Evolutionary conservation across 176 grass and related monocot species (phyloP), one percentile per base, ranked within the genome.

Genomic region (Eragrostis nindensis): DNA sequence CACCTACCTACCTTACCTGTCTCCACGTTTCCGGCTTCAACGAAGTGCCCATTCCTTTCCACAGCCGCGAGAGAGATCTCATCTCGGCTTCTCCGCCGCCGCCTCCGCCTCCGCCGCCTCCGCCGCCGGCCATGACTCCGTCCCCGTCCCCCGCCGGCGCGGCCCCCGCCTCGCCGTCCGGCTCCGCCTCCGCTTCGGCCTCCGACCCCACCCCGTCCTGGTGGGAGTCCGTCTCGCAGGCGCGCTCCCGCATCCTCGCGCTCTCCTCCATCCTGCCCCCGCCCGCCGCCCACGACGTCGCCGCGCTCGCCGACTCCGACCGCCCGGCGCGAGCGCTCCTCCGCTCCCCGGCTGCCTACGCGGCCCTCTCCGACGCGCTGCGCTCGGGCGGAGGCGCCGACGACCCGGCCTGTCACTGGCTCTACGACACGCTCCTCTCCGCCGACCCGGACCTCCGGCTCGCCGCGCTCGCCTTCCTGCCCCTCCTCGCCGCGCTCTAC

Each of bases 401-500:
- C 62, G 92, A 99, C 67, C 88, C 90, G 0, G 81, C 92, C 42
- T 99, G 96, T 82, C 90, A 99, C 66, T 99, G 96, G 96, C 88
- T 99, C 66, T 99, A 99, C 70, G 96, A 99, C 39, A 99, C 92
- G n/a, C 88, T 93, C 71, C 90, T 93, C 78, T 93, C 96, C 71
- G 79, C 89, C 7, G 96, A 99, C 82, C 82, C 92, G 21, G 92
- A 99, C 71, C 96, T 99, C 82, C 92, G 96, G 79, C 92, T 99
- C 48, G 87, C 94, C 26, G 90, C 87, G 54, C 88, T 99, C 24
- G 90, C 96, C 17, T 95, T 99, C 44, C 86, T 99, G 10, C 96
- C 96, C 41, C 74, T 99, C n/a, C 91, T 99, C 47, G 87, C 90
- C 16, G 88, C 92, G n/a, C 90, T 95, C 39, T 99, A 99, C 84